phyloP scores from a whole-genome alignment of 257 asterid genomes.

The Catharanthus roseus region DNA sequence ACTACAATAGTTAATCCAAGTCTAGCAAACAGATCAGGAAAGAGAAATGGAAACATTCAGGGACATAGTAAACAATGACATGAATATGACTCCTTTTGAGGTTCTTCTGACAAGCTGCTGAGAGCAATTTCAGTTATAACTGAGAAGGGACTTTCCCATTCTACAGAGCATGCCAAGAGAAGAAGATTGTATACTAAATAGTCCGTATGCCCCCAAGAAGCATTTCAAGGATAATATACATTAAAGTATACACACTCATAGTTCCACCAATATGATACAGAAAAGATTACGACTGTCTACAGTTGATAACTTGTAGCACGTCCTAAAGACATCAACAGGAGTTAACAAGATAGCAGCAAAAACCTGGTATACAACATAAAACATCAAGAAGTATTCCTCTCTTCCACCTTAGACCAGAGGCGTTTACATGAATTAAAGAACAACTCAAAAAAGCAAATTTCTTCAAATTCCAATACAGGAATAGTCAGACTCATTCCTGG shows the following conservation, averaged over 20 bases:
- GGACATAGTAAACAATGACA: not conserved
- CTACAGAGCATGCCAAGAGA: not conserved
- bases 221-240: not conserved
- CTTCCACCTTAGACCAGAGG: not conserved
- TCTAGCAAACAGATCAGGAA: not conserved
- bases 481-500: not conserved
- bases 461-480: not conserved
- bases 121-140: not conserved
- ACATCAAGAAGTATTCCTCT: not conserved
- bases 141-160: not conserved
- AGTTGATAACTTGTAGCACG: not conserved
- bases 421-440: not conserved
- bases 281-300: not conserved
- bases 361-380: not conserved
- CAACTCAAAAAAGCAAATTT: not conserved
- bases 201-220: not conserved
- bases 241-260: not conserved
- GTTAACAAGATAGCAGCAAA: not conserved
- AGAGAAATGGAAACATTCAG: not conserved
- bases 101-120: not conserved
- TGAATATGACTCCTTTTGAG: not conserved
- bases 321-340: not conserved
- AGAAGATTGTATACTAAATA: not conserved
- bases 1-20: conserved; percentile 9
- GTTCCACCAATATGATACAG: not conserved